Conservation (phyloP, 345 rosid genomes). For the Turnera subulata region DNA sequence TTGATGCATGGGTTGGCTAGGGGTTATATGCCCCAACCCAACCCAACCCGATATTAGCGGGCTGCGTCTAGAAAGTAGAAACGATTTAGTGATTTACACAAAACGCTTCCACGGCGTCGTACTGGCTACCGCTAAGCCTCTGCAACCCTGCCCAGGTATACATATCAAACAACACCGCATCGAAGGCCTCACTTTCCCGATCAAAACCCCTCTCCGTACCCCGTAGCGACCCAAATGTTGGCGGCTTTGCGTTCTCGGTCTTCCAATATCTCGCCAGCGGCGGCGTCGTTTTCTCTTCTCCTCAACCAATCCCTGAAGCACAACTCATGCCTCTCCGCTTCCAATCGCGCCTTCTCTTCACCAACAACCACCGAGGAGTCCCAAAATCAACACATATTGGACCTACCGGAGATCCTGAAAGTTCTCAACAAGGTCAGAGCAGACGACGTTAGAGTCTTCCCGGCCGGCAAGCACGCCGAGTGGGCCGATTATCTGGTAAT, state of each 20-base stretch:
- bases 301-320: conserved; percentile 27
- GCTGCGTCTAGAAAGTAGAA: no score
- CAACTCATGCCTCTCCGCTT: conserved; percentile 20
- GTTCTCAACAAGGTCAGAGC: conserved; percentile 77
- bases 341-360: conserved; percentile 14
- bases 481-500: conserved; percentile 81
- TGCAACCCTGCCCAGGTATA: no score
- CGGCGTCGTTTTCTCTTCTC: no score
- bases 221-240: conserved; percentile 37
- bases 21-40: no score
- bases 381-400: conserved; percentile 34
- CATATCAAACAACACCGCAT: no score
- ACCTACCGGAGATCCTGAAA: conserved; percentile 63
- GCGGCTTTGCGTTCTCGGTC: conserved; percentile 35
- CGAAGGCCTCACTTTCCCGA: no score
- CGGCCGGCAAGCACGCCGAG: conserved; percentile 39
- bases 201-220: no score
- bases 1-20: no score
- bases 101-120: no score
- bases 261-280: conserved; percentile 6
- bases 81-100: no score
- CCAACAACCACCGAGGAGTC: not conserved
- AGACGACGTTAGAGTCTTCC: conserved; percentile 70
- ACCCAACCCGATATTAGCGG: no score
- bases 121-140: no score